Evolutionary conservation across 345 rosid species (phyloP).

Genomic region (Brassica carinata): DNA sequence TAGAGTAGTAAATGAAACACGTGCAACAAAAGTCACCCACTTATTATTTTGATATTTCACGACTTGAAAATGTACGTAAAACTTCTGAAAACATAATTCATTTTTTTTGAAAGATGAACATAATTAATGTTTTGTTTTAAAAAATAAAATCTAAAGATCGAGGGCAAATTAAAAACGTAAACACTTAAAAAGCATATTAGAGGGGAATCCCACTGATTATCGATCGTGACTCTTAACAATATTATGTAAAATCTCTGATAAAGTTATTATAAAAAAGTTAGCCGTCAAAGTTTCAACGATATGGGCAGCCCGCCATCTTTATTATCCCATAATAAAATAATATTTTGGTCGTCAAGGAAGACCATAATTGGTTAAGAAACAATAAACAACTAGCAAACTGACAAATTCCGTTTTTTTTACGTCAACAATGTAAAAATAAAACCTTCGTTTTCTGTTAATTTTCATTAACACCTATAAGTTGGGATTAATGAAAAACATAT

Average conservation of each 20-base stretch:
- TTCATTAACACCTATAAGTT: neutral
- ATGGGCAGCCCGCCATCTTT: neutral
- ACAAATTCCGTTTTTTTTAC: neutral
- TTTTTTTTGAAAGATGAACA: no score
- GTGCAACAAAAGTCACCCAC: neutral
- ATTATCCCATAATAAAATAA: neutral
- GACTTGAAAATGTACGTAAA: neutral
- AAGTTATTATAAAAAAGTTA: neutral
- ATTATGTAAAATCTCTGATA: neutral
- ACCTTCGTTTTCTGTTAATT: neutral
- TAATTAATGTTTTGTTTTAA: no score
- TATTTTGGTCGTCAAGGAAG: constrained; percentile 2
- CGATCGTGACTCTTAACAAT: neutral
- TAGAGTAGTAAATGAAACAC: neutral
- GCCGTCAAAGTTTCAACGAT: neutral
- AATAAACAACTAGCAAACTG: neutral
- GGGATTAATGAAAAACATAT: neutral
- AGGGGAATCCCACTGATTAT: neutral
- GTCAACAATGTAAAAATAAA: neutral
- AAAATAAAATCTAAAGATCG: neutral
- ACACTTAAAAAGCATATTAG: no score
- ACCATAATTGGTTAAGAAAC: neutral
- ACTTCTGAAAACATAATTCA: neutral
- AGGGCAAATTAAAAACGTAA: neutral
- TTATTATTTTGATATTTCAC: neutral